phyloP scores from a whole-genome alignment of 192 early-diverging fungal genomes.

The Backusella macrospora region DNA sequence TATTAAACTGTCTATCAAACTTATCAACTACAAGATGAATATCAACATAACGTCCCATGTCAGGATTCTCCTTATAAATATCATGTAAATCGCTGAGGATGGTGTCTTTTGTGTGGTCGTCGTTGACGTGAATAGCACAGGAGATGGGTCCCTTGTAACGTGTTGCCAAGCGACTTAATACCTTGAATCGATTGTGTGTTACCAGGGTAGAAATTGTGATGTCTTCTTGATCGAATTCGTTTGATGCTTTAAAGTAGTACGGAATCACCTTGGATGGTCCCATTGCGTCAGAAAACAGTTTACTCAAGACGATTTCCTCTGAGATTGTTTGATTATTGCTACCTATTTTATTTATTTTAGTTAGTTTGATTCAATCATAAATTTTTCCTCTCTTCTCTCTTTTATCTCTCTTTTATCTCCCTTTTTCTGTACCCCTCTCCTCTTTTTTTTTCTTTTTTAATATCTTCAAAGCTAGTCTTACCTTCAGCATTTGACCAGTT shows the following conservation, averaged over 20 bases:
- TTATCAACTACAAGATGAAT: constrained; percentile 62
- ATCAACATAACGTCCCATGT: constrained; percentile 57
- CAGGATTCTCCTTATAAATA: constrained; percentile 51
- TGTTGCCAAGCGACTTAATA: constrained; percentile 53
- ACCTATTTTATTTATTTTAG: neutral
- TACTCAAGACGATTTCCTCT: constrained; percentile 59
- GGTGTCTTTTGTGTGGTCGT: constrained; percentile 51
- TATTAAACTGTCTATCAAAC: constrained; percentile 67
- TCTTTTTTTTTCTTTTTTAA: neutral
- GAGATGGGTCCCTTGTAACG: constrained; percentile 61
- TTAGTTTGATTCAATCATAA: neutral
- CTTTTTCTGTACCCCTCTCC: too few relatives aligned
- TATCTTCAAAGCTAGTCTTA: constrained; percentile 15
- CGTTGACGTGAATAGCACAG: constrained; percentile 59
- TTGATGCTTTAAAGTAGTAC: constrained; percentile 57
- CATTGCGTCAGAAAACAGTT: constrained; percentile 61
- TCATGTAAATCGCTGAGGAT: constrained; percentile 53
- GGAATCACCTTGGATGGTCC: constrained; percentile 64
- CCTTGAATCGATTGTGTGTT: constrained; percentile 57
- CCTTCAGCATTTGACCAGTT: constrained; percentile 39
- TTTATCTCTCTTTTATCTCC: neutral
- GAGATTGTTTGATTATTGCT: constrained; percentile 27
- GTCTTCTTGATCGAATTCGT: constrained; percentile 52
- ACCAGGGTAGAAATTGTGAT: constrained; percentile 62
- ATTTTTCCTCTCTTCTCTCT: neutral